Conservation (phyloP, 306 rosid genomes). For the Parietaria judaica region DNA sequence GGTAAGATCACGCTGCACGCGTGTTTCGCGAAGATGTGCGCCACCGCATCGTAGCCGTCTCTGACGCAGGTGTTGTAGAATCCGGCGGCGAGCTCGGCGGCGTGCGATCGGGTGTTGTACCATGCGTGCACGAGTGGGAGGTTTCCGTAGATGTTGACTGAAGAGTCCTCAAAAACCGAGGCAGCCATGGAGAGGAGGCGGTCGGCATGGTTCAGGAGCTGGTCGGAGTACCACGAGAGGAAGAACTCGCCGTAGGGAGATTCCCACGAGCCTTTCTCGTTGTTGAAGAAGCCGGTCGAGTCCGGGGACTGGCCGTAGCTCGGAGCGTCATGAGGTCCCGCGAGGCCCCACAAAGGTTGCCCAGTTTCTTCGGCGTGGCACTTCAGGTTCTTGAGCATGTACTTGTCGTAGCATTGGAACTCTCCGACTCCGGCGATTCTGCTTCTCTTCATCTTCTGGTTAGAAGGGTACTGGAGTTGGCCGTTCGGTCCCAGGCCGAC, state of each 20-base stretch:
- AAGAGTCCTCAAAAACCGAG: constrained; percentile 39
- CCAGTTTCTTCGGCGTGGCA: constrained; percentile 64
- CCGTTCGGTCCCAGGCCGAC: constrained; percentile 92
- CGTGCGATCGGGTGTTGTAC: constrained; percentile 66
- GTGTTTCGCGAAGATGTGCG: constrained; percentile 52
- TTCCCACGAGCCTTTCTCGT: constrained; percentile 74
- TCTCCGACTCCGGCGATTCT: constrained; percentile 54
- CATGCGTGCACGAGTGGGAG: constrained; percentile 73
- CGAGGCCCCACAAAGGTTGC: constrained; percentile 87
- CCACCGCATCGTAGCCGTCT: constrained; percentile 66
- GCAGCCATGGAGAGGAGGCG: constrained; percentile 58
- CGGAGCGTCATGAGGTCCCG: constrained; percentile 90
- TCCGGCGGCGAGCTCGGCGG: constrained; percentile 79
- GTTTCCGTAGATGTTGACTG: constrained; percentile 42
- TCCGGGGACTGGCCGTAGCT: constrained; percentile 43
- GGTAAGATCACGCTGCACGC: constrained; percentile 73
- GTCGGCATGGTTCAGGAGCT: constrained; percentile 65
- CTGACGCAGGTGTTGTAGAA: constrained; percentile 54
- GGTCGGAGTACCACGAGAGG: constrained; percentile 88
- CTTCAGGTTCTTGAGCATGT: constrained; percentile 67
- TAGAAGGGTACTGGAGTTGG: constrained; percentile 84
- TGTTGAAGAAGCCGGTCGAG: constrained; percentile 48
- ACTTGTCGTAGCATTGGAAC: constrained; percentile 82
- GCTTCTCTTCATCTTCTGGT: constrained; percentile 22
- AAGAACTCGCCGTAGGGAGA: constrained; percentile 74